Base-by-base conservation (phyloP, 2,329 filamentous ascomycete species). In the Elsinoe batatas region DNA sequence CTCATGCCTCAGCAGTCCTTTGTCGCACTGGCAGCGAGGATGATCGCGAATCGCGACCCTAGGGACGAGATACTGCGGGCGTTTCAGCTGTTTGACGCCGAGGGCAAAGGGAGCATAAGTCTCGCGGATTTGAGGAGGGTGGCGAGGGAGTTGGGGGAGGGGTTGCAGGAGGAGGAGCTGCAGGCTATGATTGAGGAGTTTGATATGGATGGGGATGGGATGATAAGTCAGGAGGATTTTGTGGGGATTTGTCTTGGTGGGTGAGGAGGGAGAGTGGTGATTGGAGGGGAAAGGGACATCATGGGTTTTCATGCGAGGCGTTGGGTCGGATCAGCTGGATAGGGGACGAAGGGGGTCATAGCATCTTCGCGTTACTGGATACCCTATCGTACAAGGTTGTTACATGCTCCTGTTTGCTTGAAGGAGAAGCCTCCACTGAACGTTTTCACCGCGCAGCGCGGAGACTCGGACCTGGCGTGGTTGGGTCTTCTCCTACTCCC, bases 101-200 rank as follows among this genome's bases (percentile, higher is more conserved):
- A 93, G 50, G 82, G 80, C n/a, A 95, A 96, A 73, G 91, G 91
- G 5, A 83, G 87, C 61, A 95, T 98, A 63, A 90, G 86, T 53
- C 74, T 96, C 47, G 87, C 93, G 58, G 93, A 97, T 73, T 74
- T 98, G 71, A 78, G 89, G 59, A 78, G 89, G 57, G 88, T 97
- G 22, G 90, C 91, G 57, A 81, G 89, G 64, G 93, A 97, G 69
- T 76, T 98, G 61, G 93, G 93, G 6, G 91, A 97, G 70, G 89
- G 88, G 11, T 77, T 98, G 62, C 88, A 93, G 63, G 91, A 98
- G 66, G 87, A 94, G 65, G 93, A 98, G 70, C 77, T 98, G 59
- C 79, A 82, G 63, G 90, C 90, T 61, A 98, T 98, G 93, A 93
- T 98, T 73, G 90, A 96, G 66, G 91, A 97, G 71, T 94, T 97